Evolutionary conservation across 2,329 filamentous ascomycete species (phyloP).

Genomic region (Colletotrichum brevisporum): DNA sequence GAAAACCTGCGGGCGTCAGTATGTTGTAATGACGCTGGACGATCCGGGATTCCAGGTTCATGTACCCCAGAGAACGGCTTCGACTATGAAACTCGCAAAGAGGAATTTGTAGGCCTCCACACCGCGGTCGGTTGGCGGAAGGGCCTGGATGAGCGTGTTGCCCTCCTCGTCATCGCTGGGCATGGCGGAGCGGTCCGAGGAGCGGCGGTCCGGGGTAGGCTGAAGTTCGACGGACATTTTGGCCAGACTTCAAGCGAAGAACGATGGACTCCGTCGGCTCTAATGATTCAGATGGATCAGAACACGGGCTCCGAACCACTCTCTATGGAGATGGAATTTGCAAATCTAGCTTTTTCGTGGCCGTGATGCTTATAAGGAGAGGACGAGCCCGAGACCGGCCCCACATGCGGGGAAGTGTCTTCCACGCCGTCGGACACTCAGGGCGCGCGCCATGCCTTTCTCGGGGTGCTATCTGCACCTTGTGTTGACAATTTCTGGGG

Average conservation of each 20-base stretch:
- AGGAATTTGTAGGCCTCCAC: conserved; percentile 44
- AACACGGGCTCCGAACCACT: no score
- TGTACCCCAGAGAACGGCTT: conserved; percentile 46
- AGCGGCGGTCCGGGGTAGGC: neutral
- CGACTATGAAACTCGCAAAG: conserved; percentile 43
- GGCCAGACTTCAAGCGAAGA: neutral
- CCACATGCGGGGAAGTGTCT: conserved; percentile 11
- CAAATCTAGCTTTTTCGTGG: no score
- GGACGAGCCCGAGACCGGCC: conserved; percentile 15
- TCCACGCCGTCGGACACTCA: neutral
- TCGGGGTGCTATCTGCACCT: neutral
- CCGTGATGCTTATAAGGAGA: no score
- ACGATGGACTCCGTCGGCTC: neutral
- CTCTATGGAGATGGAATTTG: no score
- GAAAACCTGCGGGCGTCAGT: conserved; percentile 47
- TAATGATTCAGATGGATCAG: no score
- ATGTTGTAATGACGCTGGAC: no score
- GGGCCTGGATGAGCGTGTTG: conserved; percentile 38
- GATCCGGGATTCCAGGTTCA: neutral
- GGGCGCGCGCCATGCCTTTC: conserved; percentile 11
- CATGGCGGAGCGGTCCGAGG: neutral
- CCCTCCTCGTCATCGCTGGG: conserved; percentile 30
- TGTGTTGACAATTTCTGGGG: neutral
- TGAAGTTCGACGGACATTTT: conserved; percentile 25
- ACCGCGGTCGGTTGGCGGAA: conserved; percentile 42